Conservation (phyloP, 768 basidiomycete species). For the Tephrocybe rancida region DNA sequence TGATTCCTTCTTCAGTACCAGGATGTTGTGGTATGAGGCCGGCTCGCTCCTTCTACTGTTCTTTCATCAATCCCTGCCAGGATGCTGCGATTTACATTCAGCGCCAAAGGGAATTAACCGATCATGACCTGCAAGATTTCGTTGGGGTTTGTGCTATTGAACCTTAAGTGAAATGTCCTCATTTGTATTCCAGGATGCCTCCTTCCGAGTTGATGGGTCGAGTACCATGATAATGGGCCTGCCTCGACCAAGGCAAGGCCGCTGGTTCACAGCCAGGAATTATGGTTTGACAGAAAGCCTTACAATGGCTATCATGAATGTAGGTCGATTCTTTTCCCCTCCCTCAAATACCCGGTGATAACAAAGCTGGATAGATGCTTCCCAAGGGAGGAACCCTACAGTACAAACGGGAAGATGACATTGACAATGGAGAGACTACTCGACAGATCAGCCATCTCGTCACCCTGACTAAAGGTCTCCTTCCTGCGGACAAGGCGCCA, state of each 20-base stretch:
- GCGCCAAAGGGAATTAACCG: slow-evolving; percentile 39
- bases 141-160: slow-evolving; percentile 37
- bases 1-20: slow-evolving; percentile 33
- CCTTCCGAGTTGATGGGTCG: slow-evolving; percentile 40
- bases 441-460: slow-evolving; percentile 42
- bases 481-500: slow-evolving; percentile 36
- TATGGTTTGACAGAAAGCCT: slow-evolving; percentile 46
- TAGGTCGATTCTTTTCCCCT: slow-evolving; percentile 12
- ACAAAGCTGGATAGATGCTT: slow-evolving; percentile 34
- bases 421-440: slow-evolving; percentile 27
- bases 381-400: slow-evolving; percentile 38
- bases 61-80: slow-evolving; percentile 22
- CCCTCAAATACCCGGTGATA: neutral
- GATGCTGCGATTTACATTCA: slow-evolving; percentile 47
- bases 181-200: slow-evolving; percentile 32
- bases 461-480: slow-evolving; percentile 37
- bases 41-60: neutral
- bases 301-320: slow-evolving; percentile 36
- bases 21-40: slow-evolving; percentile 35
- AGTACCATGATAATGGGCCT: slow-evolving; percentile 46
- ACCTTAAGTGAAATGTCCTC: neutral
- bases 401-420: slow-evolving; percentile 21
- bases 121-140: slow-evolving; percentile 46
- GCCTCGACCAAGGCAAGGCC: slow-evolving; percentile 35
- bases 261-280: slow-evolving; percentile 39